Evolutionary conservation across 106 monocot species (phyloP), one percentile per base, ranked within the genome.

Genomic region (Phalaenopsis aphrodite): DNA sequence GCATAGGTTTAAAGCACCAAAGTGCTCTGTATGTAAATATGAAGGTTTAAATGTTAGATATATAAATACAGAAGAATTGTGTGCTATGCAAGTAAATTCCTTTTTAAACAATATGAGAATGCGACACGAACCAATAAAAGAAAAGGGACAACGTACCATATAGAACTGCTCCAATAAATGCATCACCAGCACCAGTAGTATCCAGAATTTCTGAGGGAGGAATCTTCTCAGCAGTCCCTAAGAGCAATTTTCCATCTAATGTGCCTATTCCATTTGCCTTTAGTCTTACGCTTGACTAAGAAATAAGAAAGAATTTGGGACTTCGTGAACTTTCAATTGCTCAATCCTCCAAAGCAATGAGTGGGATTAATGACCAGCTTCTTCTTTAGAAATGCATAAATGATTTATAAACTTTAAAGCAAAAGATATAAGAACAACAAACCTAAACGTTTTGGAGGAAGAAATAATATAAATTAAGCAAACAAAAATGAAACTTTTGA

Each of bases 121-220:
- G 15, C 12, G 17, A 57, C 57, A 3, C 57, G 16, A 57, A 57
- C 57, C 57, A 57, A 57, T 19, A 9, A 57, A 57, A 57, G 57
- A 57, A 57, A 57, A 57, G 4, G 4, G 17, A 14, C 8, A 14
- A 79, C 87, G 41, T 30, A 95, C 93, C 87, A 81, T 89, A 95
- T 6, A 89, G 86, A 73, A 89, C 78, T 66, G 92, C 92, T 75
- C 87, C 95, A 72, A 92, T 83, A 56, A 95, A 95, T 76, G 95
- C 95, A 88, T 95, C 95, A 48, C 95, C 95, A 52, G 95, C 92
- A 67, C 95, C 95, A 47, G 95, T 95, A 2, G 95, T 93, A 79
- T 95, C 95, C 64, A 93, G 37, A 24, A 95, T 82, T 80, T 95
- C 92, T 71, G 82, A 15, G 77, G 86, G 81, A 43, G 95, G 84